Base-by-base conservation (phyloP, 1,284 basidiomycete genomes). In the Meira nashicola region DNA sequence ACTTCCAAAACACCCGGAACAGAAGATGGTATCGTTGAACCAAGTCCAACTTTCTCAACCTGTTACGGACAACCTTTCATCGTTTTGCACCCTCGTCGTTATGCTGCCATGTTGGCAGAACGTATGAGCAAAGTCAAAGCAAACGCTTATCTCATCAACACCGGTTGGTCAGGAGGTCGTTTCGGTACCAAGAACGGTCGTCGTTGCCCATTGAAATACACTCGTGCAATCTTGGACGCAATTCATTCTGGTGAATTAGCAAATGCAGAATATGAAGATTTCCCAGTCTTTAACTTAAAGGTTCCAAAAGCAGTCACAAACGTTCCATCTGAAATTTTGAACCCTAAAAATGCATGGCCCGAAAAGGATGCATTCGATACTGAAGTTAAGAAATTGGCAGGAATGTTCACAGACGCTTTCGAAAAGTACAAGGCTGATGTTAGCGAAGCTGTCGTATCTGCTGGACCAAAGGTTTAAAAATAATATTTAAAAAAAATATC, bases 61-160 rank as follows among this genome's bases (percentile, higher is more conserved):
- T 97, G 93, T 82, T 97, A 97, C 85, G 91, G 90, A 72, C 94
- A 95, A 64, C 94, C 95, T 37, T 99, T 98, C 86, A 95, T 99
- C 78, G 89, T 97, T 67, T 89, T 96, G 62, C 93, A 95, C 82
- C 76, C 81, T 5, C 66, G 67, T 41, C 65, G 91, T 67, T 99
- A 99, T 81, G 94, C 94, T 54, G 85, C 88, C 80, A 99, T 98
- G 95, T 85, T 99, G 70, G 92, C 94, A 9, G 88, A 92, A 78
- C 87, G 90, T 76, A 98, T 98, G 94, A 82, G 87, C 61, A 85
- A 88, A 81, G 84, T 90, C 83, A 86, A 91, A 65, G 92, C 92
- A 77, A 82, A 94, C 81, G 96, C 93, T 83, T 98, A 91, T 91
- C 85, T 98, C 77, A 90, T 98, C 86, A 97, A 98, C 87, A 97